These are phyloP conservation scores for Quercus tomentella DNA, from an alignment of 331 rosid genomes.

Conservation along the genomic window DNA sequence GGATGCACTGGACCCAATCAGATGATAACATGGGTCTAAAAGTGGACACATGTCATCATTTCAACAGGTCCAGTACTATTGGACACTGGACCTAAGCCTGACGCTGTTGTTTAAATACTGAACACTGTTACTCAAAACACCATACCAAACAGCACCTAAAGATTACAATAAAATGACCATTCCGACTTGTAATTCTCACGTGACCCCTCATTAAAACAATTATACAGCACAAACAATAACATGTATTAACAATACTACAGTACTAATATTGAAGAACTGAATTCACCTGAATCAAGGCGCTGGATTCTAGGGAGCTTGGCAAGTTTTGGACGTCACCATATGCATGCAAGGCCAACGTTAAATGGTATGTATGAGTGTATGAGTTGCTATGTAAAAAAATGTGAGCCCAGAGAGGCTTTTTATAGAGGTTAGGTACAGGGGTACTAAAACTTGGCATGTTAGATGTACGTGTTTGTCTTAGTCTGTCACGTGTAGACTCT, in stretches of 20 bases:
- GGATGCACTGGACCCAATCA: accelerated
- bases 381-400: slow-evolving; percentile 10
- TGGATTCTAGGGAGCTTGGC: background rate
- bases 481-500: slow-evolving; percentile 55
- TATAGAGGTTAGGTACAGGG: slow-evolving; percentile 10
- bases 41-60: too few relatives aligned
- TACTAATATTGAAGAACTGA: background rate
- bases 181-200: background rate
- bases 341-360: slow-evolving; percentile 7
- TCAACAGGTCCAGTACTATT: too few relatives aligned
- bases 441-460: background rate
- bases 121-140: too few relatives aligned
- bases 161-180: background rate
- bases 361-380: background rate
- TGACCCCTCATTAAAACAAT: slow-evolving; percentile 12
- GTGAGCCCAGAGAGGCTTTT: slow-evolving; percentile 3
- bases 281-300: background rate
- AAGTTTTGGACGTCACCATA: background rate
- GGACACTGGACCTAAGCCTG: too few relatives aligned
- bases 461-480: slow-evolving; percentile 33
- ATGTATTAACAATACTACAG: background rate
- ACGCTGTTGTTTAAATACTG: accelerated
- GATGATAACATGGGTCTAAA: too few relatives aligned
- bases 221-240: background rate
- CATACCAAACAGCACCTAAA: accelerated